Base-by-base conservation (phyloP, 306 rosid species). In the Vachellia collinsii region DNA sequence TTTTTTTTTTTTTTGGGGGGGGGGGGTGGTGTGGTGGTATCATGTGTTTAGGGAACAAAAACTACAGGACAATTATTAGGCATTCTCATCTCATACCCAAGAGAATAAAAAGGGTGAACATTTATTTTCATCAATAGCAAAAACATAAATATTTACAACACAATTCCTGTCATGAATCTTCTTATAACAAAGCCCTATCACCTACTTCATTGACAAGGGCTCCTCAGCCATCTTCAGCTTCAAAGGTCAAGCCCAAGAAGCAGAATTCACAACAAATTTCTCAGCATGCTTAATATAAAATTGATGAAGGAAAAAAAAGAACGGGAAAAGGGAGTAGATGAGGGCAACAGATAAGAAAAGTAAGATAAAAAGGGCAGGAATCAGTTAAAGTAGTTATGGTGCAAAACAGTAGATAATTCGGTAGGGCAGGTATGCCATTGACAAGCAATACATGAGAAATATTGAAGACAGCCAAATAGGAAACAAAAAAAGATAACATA, bases 401-500 rank as follows among this genome's bases (percentile, higher is more conserved):
- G n/a, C 54, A 48, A 29, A 48, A 48, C 54, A 48, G 54, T 48
- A 48, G 19, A 48, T 48, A 48, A 48, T 14, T 13, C 54, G 14
- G 54, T 19, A 13, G 54, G 54, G 51, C 16, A 51, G 59, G 59
- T 51, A 51, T 51, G 8, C 22, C 59, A 51, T 5, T 19, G 20
- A 51, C 13, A 70, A 77, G 79, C 62, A 67, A 47, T 81, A 66
- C 22, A 70, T 4, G 20, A 22, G 16, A 34, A 47, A 59, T 7
- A 81, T 44, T 4, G 66, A 43, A 70, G 9, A n/a, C 66, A 68
- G 17, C 54, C 78, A 34, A 48, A 83, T 68, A 12, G 41, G 75
- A 12, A 46, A 46, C 58, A 44, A 69, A 56, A 58, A 82, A 82
- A 77, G 41, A 53, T 68, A 37, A 70, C 58, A 65, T n/a, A 41